Evolutionary conservation across 495 filamentous ascomycete genomes (phyloP).

Genomic region (Penicillium verhagenii): DNA sequence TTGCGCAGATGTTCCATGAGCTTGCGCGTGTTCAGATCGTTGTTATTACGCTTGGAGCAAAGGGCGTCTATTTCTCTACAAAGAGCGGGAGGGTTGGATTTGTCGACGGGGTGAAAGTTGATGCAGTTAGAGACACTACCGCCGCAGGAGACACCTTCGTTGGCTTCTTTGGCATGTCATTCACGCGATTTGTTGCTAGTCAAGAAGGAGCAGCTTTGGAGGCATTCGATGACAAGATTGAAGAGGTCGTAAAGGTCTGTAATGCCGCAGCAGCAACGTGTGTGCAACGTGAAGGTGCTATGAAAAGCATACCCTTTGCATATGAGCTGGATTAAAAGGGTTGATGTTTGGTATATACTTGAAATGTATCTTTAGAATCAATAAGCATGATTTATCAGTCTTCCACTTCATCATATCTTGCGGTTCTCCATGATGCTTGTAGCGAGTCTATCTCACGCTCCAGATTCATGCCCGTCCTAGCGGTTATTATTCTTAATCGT

Average conservation of each 20-base stretch:
- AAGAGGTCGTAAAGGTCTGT: slow-evolving; percentile 15
- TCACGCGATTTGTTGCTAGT: slow-evolving; percentile 21
- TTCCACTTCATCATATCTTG: slow-evolving; percentile 23
- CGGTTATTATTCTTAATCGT: slow-evolving; percentile 12
- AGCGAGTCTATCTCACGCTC: slow-evolving; percentile 15
- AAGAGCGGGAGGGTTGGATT: slow-evolving; percentile 27
- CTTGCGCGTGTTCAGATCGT: slow-evolving; percentile 62
- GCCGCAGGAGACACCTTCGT: slow-evolving; percentile 88
- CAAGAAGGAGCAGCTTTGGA: slow-evolving; percentile 11
- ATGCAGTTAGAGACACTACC: slow-evolving; percentile 79
- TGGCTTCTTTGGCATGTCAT: slow-evolving; percentile 33
- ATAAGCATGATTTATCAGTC: slow-evolving; percentile 7
- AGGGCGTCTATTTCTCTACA: slow-evolving; percentile 57
- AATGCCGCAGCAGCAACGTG: slow-evolving; percentile 27
- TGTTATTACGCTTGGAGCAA: slow-evolving; percentile 71
- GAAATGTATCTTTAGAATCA: background rate
- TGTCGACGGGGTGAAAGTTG: slow-evolving; percentile 52
- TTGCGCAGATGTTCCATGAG: slow-evolving; percentile 48
- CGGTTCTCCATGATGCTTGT: slow-evolving; percentile 18
- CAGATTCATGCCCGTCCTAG: slow-evolving; percentile 22
- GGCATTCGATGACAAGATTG: slow-evolving; percentile 20
- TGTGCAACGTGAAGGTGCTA: slow-evolving; percentile 22
- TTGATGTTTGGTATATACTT: background rate
- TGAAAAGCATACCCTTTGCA: slow-evolving; percentile 29
- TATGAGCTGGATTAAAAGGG: slow-evolving; percentile 25